Base-by-base conservation (phyloP, 306 rosid species). In the Carpinus viminea region DNA sequence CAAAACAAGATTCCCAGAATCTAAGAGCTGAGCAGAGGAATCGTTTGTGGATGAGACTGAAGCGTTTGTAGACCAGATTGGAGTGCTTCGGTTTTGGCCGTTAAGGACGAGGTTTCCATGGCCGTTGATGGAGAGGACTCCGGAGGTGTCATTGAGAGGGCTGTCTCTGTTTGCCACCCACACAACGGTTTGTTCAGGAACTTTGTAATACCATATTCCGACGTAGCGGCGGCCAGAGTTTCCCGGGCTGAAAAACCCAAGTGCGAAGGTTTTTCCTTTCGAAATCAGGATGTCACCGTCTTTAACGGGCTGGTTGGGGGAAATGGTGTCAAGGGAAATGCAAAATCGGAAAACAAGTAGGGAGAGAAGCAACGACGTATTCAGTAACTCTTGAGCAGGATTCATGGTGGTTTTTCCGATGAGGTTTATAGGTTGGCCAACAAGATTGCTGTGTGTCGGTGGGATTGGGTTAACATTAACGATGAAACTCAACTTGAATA, bases 211-310 rank as follows among this genome's bases (percentile, higher is more conserved):
- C 88, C 90, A 87, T 50, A 87, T 79, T 76, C 94, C 94, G 7
- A 84, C 36, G 62, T 52, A 76, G 20, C 81, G 70, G 41, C 46
- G 46, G 45, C 50, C 52, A 28, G 91, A 90, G 43, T 76, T 83
- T 8, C 53, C 79, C 55, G 83, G 87, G 50, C 81, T 83, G 65
- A 90, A 90, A 73, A 86, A 90, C 21, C 94, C 90, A 21, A 90
- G 80, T 26, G 81, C 91, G 21, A 80, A 90, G 21, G 69, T 86
- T 26, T 78, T 46, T 0, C 78, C 52, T 9, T 74, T 16, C 6
- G 85, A 82, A 69, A 78, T 73, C 38, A 82, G 21, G 72, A 70
- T 73, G 38, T 77, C 46, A 71, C 76, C 54, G 55, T 82, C 85
- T 6, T 60, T 26, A 13, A 60, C 4, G 8, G 68, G 41, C 41